Conservation (phyloP, 1,139 yeast genomes). For the Pichia sp. region DNA sequence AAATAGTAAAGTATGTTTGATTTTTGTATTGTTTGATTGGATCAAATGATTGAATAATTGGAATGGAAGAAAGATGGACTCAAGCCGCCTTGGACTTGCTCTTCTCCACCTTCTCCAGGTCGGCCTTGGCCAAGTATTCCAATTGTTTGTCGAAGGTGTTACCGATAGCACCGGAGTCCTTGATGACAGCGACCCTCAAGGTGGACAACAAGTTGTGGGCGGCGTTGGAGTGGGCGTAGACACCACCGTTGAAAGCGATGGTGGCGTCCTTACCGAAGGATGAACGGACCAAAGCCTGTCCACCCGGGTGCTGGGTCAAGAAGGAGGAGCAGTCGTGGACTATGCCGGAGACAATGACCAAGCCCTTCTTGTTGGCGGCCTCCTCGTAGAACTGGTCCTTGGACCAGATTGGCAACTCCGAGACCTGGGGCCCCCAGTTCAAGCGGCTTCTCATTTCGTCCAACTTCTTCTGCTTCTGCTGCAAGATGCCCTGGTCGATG, state of each 20-base stretch:
- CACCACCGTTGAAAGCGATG: constrained; percentile 96
- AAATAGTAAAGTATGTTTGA: background rate
- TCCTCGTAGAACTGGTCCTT: constrained; percentile 72
- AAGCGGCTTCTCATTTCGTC: constrained; percentile 73
- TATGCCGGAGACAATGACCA: constrained; percentile 86
- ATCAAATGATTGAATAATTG: background rate
- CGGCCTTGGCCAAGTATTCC: constrained; percentile 45
- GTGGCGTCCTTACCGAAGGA: constrained; percentile 96
- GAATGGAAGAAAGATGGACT: background rate
- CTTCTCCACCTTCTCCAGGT: constrained; percentile 16
- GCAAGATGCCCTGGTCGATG: constrained; percentile 91
- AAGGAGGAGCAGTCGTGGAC: constrained; percentile 87
- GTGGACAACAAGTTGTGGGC: constrained; percentile 94
- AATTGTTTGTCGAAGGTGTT: constrained; percentile 53
- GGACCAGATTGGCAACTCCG: constrained; percentile 87
- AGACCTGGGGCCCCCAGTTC: constrained; percentile 90
- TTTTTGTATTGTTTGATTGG: background rate
- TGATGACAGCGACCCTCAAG: constrained; percentile 91
- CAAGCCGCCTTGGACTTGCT: background rate
- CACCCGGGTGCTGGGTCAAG: constrained; percentile 96
- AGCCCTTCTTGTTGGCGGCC: constrained; percentile 51
- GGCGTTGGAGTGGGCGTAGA: constrained; percentile 93
- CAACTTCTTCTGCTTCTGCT: constrained; percentile 94
- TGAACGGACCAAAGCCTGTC: constrained; percentile 78
- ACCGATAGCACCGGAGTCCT: constrained; percentile 54